phyloP scores from a whole-genome alignment of 2,329 filamentous ascomycete genomes.

The Paracamarosporium sp. region DNA sequence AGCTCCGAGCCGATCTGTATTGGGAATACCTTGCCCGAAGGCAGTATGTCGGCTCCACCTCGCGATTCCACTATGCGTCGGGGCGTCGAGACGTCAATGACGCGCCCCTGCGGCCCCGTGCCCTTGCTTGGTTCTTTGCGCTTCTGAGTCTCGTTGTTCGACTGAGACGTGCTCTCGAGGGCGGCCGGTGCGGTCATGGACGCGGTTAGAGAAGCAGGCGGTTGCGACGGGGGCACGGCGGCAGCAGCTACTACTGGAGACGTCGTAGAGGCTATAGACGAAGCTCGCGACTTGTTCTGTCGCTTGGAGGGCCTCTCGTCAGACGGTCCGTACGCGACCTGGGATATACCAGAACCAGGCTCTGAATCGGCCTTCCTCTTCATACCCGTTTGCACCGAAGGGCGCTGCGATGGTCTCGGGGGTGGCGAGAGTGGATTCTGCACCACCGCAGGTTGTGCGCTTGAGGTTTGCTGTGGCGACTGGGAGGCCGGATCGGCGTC shows the following conservation, averaged over 20 bases:
- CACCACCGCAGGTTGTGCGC: constrained; percentile 16
- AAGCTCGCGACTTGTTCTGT: constrained; percentile 38
- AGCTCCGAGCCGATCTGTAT: constrained; percentile 74
- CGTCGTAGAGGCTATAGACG: constrained; percentile 36
- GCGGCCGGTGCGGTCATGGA: constrained; percentile 19
- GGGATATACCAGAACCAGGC: constrained; percentile 32
- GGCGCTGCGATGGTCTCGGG: constrained; percentile 25
- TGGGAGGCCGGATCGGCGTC: constrained; percentile 24
- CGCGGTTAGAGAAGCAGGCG: constrained; percentile 25
- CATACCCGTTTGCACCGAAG: constrained; percentile 36
- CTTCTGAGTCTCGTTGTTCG: constrained; percentile 25
- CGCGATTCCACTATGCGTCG: constrained; percentile 37
- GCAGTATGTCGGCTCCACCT: constrained; percentile 57
- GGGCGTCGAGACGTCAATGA: constrained; percentile 42
- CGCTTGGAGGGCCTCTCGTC: constrained; percentile 38
- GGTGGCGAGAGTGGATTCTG: constrained; percentile 37
- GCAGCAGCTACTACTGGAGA: constrained; percentile 24
- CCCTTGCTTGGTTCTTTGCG: constrained; percentile 38
- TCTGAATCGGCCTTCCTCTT: constrained; percentile 47
- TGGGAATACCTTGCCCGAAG: constrained; percentile 74
- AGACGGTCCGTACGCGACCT: constrained; percentile 23
- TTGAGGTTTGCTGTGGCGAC: constrained; percentile 24
- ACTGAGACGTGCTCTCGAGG: constrained; percentile 21
- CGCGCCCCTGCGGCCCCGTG: constrained; percentile 40
- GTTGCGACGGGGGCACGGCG: constrained; percentile 24